Percentiles rank a stretch among this genome's conserved stretches.
phyloP scores from a whole-genome alignment of 1,139 yeast genomes.

The Blastobotrys capitulatus region DNA sequence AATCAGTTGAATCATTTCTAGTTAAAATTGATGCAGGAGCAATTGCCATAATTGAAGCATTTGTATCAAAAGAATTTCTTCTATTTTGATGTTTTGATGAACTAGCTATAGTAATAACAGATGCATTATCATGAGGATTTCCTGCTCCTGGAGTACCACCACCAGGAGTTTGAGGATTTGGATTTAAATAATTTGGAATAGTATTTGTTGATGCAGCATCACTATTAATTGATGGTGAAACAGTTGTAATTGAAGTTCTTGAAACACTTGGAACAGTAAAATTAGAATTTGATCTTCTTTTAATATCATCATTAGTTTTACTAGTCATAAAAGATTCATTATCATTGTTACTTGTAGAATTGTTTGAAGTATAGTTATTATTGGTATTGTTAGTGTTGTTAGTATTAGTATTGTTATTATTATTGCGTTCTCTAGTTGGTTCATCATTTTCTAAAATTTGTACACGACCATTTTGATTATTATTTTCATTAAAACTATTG shows the following conservation, averaged over 20 bases:
- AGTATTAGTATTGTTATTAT: neutral
- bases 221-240: conserved; percentile 23
- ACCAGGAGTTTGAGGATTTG: neutral
- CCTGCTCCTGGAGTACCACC: neutral
- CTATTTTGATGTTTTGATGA: conserved; percentile 33
- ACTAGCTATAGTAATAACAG: conserved; percentile 36
- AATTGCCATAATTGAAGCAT: conserved; percentile 36
- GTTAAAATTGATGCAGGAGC: conserved; percentile 34
- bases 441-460: conserved; percentile 21
- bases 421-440: neutral
- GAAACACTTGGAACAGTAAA: conserved; percentile 30
- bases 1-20: conserved; percentile 26
- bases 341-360: neutral
- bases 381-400: neutral
- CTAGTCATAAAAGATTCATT: conserved; percentile 15
- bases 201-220: conserved; percentile 21
- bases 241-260: conserved; percentile 28
- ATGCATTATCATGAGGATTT: conserved; percentile 29
- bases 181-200: conserved; percentile 2
- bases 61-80: conserved; percentile 35
- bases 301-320: conserved; percentile 16
- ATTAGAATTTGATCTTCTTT: conserved; percentile 28
- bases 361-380: neutral
- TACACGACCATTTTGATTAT: conserved; percentile 12
- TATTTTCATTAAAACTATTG: neutral